These are phyloP conservation scores for Thelonectria blattea DNA, from an alignment of 2,329 filamentous ascomycete species.

Conservation along the genomic window DNA sequence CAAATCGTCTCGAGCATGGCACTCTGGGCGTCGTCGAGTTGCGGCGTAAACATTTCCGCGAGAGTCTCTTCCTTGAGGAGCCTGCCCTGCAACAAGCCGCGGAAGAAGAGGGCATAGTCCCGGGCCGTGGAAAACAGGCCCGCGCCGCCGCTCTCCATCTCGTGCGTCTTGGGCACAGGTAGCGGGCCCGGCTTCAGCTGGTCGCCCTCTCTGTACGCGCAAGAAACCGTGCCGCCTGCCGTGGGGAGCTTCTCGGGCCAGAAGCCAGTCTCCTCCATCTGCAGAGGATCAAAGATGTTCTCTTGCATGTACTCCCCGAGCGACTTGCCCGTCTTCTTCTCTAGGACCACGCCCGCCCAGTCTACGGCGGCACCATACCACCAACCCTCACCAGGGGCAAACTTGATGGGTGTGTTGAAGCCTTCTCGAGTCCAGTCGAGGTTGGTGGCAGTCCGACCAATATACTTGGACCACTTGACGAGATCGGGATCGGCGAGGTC, in stretches of 20 bases:
- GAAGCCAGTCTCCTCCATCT: slow-evolving; percentile 47
- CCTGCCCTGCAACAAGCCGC: slow-evolving; percentile 40
- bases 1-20: slow-evolving; percentile 26
- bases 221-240: slow-evolving; percentile 30
- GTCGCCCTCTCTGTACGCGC: slow-evolving; percentile 31
- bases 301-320: slow-evolving; percentile 47
- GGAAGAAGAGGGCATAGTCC: slow-evolving; percentile 48
- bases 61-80: slow-evolving; percentile 42
- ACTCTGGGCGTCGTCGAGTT: slow-evolving; percentile 44
- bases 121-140: slow-evolving; percentile 50
- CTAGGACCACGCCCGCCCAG: slow-evolving; percentile 54
- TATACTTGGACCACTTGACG: slow-evolving; percentile 46
- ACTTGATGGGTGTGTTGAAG: slow-evolving; percentile 51
- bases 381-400: slow-evolving; percentile 55
- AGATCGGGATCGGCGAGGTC: slow-evolving; percentile 49
- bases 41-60: slow-evolving; percentile 48
- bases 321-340: slow-evolving; percentile 45
- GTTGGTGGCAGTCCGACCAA: slow-evolving; percentile 42
- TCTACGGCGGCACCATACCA: slow-evolving; percentile 54
- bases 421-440: slow-evolving; percentile 44
- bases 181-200: slow-evolving; percentile 27
- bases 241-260: slow-evolving; percentile 39
- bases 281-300: slow-evolving; percentile 46
- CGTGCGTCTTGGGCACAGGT: slow-evolving; percentile 39
- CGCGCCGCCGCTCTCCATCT: slow-evolving; percentile 50